Evolutionary conservation across 202 grass and related monocot species (phyloP), one percentile per base, ranked within the genome.

Genomic region (Elaeis oleifera): DNA sequence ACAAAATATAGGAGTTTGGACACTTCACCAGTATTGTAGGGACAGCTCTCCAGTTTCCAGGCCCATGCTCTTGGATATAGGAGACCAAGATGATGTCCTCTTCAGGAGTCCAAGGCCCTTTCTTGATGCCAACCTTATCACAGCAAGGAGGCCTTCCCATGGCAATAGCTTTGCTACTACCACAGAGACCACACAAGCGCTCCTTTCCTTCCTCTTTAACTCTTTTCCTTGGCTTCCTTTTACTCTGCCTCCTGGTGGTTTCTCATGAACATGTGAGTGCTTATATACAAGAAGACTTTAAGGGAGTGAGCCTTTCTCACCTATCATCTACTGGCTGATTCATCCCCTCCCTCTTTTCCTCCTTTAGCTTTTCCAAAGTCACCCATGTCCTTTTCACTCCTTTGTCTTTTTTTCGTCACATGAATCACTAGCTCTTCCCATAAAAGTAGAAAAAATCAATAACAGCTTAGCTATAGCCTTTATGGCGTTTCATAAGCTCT

Each of bases 71-170:
- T 48, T 66, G 63, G 63, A 66, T 66, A 22, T 66, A 66, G 3
- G 26, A 27, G 26, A 27, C 26, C 26, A 27, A 27, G 26, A 27
- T 27, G 26, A 27, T 3, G 26, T 27, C 26, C 5, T 27, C 26
- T 27, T 27, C 26, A 5, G 26, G 26, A 27, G 26, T 27, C 26
- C 26, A 66, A n/a, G 63, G 63, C 21, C 63, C 63, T 27, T 66
- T 66, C 63, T 66, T 66, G 63, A 66, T 31, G 21, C 63, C 63
- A 66, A 66, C 23, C 49, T 27, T 66, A 16, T 53, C 49, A 53
- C 63, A 66, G 49, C 63, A 66, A 50, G 63, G 63, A 53, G 63
- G 49, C 49, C 63, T 66, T 1, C 63, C 63, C 63, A 66, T 66
- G 8, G 19, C 49, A 27, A 27, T 5, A 5, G 26, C 26, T 27